A percentile compares a stretch with the other conserved stretches of the same genome.
Conservation (phyloP, 352 stramenopile species). For the Globisporangium abappressorium region DNA sequence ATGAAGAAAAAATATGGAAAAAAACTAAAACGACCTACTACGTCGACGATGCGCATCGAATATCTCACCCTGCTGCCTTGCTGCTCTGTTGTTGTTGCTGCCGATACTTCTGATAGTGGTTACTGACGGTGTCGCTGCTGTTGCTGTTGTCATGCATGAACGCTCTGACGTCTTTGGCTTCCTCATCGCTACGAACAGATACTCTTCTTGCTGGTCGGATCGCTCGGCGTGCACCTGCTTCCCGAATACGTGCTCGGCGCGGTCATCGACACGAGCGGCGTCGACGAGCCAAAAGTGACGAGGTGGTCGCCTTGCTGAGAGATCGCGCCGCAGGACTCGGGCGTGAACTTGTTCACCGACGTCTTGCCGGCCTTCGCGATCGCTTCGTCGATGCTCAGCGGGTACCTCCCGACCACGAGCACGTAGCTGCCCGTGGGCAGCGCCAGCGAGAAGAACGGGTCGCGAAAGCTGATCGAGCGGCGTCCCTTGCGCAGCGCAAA, state of each 20-base stretch:
- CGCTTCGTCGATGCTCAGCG: slow-evolving; percentile 53
- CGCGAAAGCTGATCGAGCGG: slow-evolving; percentile 62
- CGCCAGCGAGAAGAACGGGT: slow-evolving; percentile 65
- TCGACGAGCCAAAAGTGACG: slow-evolving; percentile 41
- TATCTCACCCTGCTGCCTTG: background rate
- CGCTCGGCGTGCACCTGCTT: slow-evolving; percentile 26
- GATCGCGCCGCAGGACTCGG: slow-evolving; percentile 43
- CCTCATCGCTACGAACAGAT: slow-evolving; percentile 6
- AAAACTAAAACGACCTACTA: background rate
- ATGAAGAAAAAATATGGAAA: background rate
- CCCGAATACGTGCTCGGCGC: slow-evolving; percentile 46
- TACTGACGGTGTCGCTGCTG: background rate
- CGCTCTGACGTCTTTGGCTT: background rate
- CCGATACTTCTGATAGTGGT: background rate
- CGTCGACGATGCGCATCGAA: background rate
- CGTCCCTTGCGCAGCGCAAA: slow-evolving; percentile 47
- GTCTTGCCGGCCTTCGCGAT: slow-evolving; percentile 32
- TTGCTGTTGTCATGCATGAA: background rate
- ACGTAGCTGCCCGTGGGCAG: slow-evolving; percentile 49
- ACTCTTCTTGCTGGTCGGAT: slow-evolving; percentile 6
- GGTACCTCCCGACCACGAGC: slow-evolving; percentile 65
- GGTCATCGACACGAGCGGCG: slow-evolving; percentile 26
- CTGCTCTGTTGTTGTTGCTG: background rate
- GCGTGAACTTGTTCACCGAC: slow-evolving; percentile 38
- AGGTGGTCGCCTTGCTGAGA: slow-evolving; percentile 48